Evolutionary conservation across 805 yeast species (phyloP).

Genomic region (Candida caryicola): DNA sequence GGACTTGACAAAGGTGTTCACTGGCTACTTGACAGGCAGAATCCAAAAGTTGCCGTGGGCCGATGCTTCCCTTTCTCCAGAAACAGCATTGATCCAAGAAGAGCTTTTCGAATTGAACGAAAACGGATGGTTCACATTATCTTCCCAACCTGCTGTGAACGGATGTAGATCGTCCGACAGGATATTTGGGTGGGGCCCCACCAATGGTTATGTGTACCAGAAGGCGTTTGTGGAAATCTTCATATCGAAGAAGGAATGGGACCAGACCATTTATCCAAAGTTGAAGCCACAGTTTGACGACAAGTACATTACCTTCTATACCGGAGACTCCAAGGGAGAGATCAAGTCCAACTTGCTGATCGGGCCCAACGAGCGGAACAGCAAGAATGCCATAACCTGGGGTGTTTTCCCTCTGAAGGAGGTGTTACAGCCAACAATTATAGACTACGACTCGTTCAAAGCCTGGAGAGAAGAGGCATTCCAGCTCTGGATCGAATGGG

Average conservation of each 20-base stretch:
- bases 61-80: conserved; percentile 80
- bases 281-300: conserved; percentile 37
- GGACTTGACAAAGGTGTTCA: conserved; percentile 68
- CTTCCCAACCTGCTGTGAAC: conserved; percentile 95
- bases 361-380: conserved; percentile 27
- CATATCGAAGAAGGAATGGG: conserved; percentile 72
- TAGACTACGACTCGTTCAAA: conserved; percentile 86
- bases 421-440: conserved; percentile 85
- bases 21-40: conserved; percentile 69
- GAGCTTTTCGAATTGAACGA: conserved; percentile 77
- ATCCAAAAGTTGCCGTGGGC: conserved; percentile 88
- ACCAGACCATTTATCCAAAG: conserved; percentile 47
- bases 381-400: conserved; percentile 91
- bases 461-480: conserved; percentile 98
- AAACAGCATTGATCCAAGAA: conserved; percentile 90
- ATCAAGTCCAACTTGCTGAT: conserved; percentile 60
- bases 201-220: conserved; percentile 83
- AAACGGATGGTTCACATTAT: conserved; percentile 76
- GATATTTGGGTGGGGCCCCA: conserved; percentile 97
- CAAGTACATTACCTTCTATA: conserved; percentile 67
- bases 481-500: conserved; percentile 90
- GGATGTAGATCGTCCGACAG: conserved; percentile 76
- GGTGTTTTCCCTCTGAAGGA: conserved; percentile 93
- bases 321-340: conserved; percentile 58
- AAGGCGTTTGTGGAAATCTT: conserved; percentile 87